Conservation (phyloP, 768 basidiomycete species). For the Agaricus sinodeliciosus region DNA sequence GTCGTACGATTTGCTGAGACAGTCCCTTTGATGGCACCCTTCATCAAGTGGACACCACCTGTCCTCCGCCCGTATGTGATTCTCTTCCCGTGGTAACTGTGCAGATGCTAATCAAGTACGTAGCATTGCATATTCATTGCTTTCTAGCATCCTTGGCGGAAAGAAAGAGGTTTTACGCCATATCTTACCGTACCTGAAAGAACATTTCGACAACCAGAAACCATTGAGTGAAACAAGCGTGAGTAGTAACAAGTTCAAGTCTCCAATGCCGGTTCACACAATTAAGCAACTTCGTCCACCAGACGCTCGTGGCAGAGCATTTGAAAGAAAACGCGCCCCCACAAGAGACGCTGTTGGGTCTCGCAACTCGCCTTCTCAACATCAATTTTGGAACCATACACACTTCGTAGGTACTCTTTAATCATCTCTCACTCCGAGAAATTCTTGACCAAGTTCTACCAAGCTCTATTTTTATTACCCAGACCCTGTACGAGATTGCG, state of each 20-base stretch:
- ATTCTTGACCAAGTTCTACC: neutral
- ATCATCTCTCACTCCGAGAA: too few species aligned
- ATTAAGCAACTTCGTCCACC: neutral
- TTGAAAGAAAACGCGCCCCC: slow-evolving; percentile 23
- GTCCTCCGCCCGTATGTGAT: slow-evolving; percentile 24
- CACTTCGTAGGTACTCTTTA: slow-evolving; percentile 23
- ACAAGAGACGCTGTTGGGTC: slow-evolving; percentile 22
- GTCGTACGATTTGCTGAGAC: slow-evolving; percentile 30
- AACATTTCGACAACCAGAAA: slow-evolving; percentile 19
- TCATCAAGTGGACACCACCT: slow-evolving; percentile 25
- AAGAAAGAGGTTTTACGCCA: slow-evolving; percentile 24
- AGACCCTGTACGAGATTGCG: slow-evolving; percentile 28
- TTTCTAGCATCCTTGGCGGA: slow-evolving; percentile 27
- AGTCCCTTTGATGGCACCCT: slow-evolving; percentile 25
- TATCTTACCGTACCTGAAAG: slow-evolving; percentile 23
- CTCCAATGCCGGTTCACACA: neutral
- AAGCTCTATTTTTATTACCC: slow-evolving; percentile 30
- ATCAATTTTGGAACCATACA: slow-evolving; percentile 35
- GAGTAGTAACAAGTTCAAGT: neutral
- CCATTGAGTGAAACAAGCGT: slow-evolving; percentile 21
- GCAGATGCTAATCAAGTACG: neutral
- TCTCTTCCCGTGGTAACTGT: neutral
- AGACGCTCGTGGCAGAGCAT: slow-evolving; percentile 24
- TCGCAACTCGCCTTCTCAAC: slow-evolving; percentile 30
- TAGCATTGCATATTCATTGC: slow-evolving; percentile 25